Conservation (phyloP, 306 rosid species). For the Dalbergia cochinchinensis region DNA sequence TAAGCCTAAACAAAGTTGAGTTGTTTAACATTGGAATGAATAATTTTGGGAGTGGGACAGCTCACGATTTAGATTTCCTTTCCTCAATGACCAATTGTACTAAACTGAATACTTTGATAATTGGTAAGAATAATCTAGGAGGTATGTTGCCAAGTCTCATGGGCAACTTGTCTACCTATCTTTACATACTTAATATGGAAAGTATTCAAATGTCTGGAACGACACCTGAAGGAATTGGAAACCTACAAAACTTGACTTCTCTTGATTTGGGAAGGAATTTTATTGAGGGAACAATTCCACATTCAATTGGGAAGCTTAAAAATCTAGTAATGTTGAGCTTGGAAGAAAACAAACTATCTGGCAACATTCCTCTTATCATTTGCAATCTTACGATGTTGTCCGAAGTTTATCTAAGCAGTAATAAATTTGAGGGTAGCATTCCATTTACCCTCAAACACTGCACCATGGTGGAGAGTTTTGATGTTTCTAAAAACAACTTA, state of each 20-base stretch:
- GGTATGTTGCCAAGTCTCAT: slow-evolving; percentile 20
- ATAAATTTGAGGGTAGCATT: too few relatives aligned
- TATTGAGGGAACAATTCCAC: too few relatives aligned
- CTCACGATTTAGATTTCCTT: slow-evolving; percentile 44
- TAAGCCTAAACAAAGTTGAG: neutral
- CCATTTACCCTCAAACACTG: too few relatives aligned
- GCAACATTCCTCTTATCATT: too few relatives aligned
- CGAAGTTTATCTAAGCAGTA: too few relatives aligned
- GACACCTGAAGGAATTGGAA: slow-evolving; percentile 43
- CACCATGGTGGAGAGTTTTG: too few relatives aligned
- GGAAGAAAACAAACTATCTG: too few relatives aligned
- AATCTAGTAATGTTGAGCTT: too few relatives aligned
- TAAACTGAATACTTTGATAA: rapidly evolving
- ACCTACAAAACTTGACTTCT: neutral
- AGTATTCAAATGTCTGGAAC: slow-evolving; percentile 30
- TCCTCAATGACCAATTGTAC: slow-evolving; percentile 47
- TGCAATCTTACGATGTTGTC: too few relatives aligned
- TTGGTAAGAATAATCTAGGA: slow-evolving; percentile 1
- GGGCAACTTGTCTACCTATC: slow-evolving; percentile 30
- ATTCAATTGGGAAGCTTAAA: too few relatives aligned
- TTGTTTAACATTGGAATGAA: neutral
- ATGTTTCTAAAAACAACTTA: too few relatives aligned
- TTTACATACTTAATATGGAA: neutral
- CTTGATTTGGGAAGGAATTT: neutral
- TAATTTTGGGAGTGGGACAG: slow-evolving; percentile 36